These are phyloP conservation scores for Corylus americana DNA, from an alignment of 306 rosid species.

Conservation along the genomic window DNA sequence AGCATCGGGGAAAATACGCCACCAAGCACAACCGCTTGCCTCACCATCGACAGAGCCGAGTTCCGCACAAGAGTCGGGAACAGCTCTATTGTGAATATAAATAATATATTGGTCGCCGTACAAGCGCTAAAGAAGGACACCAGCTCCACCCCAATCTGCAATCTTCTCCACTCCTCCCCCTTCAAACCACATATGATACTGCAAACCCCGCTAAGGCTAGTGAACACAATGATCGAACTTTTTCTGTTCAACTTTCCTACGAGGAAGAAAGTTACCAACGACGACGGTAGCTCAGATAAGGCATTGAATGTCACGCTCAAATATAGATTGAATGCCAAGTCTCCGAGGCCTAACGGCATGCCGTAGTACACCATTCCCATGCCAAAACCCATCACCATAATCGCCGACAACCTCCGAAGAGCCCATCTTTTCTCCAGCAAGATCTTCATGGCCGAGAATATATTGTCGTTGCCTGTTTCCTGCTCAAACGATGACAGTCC, in stretches of 20 bases:
- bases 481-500: not conserved
- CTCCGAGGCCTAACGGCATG: slow-evolving; percentile 66
- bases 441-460: slow-evolving; percentile 36
- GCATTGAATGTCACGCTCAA: slow-evolving; percentile 61
- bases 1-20: slow-evolving; percentile 54
- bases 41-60: slow-evolving; percentile 61
- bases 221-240: slow-evolving; percentile 30
- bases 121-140: slow-evolving; percentile 60
- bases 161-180: slow-evolving; percentile 14
- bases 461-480: slow-evolving; percentile 29
- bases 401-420: slow-evolving; percentile 20
- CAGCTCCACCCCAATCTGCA: slow-evolving; percentile 52
- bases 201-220: slow-evolving; percentile 39
- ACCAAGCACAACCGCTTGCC: slow-evolving; percentile 73
- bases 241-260: slow-evolving; percentile 47
- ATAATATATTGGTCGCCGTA: slow-evolving; percentile 32
- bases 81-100: slow-evolving; percentile 55
- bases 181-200: slow-evolving; percentile 43
- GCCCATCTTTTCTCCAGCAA: slow-evolving; percentile 53
- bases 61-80: slow-evolving; percentile 70
- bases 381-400: slow-evolving; percentile 46
- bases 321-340: slow-evolving; percentile 47
- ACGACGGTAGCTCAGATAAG: slow-evolving; percentile 57
- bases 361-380: slow-evolving; percentile 63
- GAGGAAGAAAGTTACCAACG: slow-evolving; percentile 35